These are phyloP conservation scores for Vicia sativa DNA, from an alignment of 306 rosid species.

Conservation along the genomic window DNA sequence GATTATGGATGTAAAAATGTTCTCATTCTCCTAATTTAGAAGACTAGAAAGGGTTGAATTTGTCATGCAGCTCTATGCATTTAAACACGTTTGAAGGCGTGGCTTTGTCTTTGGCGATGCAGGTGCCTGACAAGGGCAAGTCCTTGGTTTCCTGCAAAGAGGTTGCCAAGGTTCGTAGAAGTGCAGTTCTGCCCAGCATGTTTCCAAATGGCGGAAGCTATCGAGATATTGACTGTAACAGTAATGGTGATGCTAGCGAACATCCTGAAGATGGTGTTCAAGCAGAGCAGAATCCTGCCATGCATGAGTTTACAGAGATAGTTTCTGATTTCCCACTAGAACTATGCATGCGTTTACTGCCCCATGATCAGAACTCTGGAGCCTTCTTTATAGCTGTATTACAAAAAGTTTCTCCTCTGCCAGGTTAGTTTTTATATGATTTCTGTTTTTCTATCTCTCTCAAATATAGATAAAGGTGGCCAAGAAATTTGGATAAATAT, in stretches of 20 bases:
- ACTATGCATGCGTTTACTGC: slow-evolving; percentile 81
- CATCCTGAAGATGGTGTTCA: slow-evolving; percentile 45
- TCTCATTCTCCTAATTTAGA: slow-evolving; percentile 8
- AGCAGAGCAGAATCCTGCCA: slow-evolving; percentile 40
- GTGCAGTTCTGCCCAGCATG: slow-evolving; percentile 72
- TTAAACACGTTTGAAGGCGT: slow-evolving; percentile 19
- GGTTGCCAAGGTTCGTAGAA: slow-evolving; percentile 58
- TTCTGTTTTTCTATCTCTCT: slow-evolving; percentile 29
- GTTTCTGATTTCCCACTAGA: slow-evolving; percentile 77
- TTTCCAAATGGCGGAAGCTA: slow-evolving; percentile 74
- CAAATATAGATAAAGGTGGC: slow-evolving; percentile 15
- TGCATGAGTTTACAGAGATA: slow-evolving; percentile 51
- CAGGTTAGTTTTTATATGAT: slow-evolving; percentile 55
- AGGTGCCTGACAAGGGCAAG: slow-evolving; percentile 77
- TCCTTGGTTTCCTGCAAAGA: slow-evolving; percentile 71
- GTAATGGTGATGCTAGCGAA: slow-evolving; percentile 42
- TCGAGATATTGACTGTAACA: slow-evolving; percentile 38
- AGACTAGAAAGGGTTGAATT: slow-evolving; percentile 5
- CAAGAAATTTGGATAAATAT: slow-evolving; percentile 19
- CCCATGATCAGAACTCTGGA: slow-evolving; percentile 96
- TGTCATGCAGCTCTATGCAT: slow-evolving; percentile 28
- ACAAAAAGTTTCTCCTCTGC: slow-evolving; percentile 70
- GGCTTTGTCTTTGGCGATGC: slow-evolving; percentile 37
- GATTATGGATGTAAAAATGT: slow-evolving; percentile 15
- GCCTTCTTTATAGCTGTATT: slow-evolving; percentile 91